Evolutionary conservation across 2,329 filamentous ascomycete genomes (phyloP), one percentile per base, ranked within the genome.

Genomic region (Verticillium longisporum): DNA sequence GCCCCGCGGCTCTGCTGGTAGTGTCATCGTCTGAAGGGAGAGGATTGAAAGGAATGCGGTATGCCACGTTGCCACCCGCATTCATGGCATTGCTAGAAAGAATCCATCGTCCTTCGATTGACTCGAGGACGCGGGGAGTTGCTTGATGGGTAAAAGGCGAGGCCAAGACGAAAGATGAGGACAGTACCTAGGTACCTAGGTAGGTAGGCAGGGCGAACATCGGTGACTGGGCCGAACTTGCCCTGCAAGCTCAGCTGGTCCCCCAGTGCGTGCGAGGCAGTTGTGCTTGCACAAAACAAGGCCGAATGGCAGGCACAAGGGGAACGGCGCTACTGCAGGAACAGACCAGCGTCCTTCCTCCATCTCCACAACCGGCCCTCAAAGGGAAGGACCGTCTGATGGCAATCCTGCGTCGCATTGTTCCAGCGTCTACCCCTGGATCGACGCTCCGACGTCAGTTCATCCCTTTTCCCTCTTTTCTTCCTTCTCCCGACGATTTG

Each of bases 271-370:
- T 26, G 3, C 26, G 26, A 26, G 26, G 26, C n/a, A 18, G 41
- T 21, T n/a, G 41, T 50, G 41, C 41, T 50, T 55, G 33, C 50
- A 53, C 45, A 55, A 54, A 34, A 60, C 53, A 26, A 26, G 26
- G 26, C 26, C 26, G 26, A 26, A 26, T 26, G 26, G 26, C 26
- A 11, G 41, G 3, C 41, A 50, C 41, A 26, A 50, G 7, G 18
- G 31, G 14, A 56, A 57, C 59, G 36, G 59, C 63, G 63, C 63
- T 65, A 63, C 63, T 65, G 63, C 63, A 65, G 63, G 63, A 62
- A 65, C 63, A 55, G 57, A 61, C 41, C 18, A 9, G 6, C n/a
- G 41, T 21, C 41, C n/a, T 26, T 50, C 14, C 14, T 18, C 38
- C 38, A 15, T 15, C 26, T 26, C 26, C 26, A 26, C 26, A 26